These are phyloP conservation scores for Claviceps sp. DNA, from an alignment of 2,329 filamentous ascomycete genomes.

Conservation along the genomic window DNA sequence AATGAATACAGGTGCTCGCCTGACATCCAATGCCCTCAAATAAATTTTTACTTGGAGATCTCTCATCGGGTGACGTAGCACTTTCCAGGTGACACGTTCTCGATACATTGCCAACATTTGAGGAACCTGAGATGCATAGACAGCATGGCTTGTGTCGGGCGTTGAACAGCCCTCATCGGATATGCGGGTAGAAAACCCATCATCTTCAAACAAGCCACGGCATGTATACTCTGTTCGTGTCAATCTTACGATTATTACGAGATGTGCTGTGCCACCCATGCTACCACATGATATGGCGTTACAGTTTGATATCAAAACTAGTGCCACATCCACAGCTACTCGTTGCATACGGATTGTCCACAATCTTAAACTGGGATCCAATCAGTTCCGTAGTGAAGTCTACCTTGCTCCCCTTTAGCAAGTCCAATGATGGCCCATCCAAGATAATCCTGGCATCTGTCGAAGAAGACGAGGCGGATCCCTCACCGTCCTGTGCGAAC, in stretches of 20 bases:
- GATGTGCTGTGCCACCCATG: background rate
- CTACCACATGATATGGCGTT: conserved; percentile 6
- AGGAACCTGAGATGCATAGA: too few species aligned
- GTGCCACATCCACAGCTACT: conserved; percentile 96
- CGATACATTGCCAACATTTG: too few species aligned
- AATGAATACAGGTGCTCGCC: background rate
- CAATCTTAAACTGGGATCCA: conserved; percentile 79
- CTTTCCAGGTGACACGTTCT: too few species aligned
- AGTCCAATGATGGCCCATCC: conserved; percentile 72
- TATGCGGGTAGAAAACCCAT: too few species aligned
- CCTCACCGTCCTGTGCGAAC: conserved; percentile 40
- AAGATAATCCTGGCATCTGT: conserved; percentile 66
- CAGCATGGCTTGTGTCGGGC: too few species aligned
- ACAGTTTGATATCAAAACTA: conserved; percentile 84
- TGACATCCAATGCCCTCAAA: too few species aligned
- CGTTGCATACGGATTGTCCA: conserved; percentile 79
- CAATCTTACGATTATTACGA: background rate
- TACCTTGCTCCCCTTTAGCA: conserved; percentile 86
- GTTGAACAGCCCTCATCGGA: too few species aligned
- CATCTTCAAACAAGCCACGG: too few species aligned
- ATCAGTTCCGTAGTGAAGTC: conserved; percentile 96
- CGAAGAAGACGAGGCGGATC: conserved; percentile 14
- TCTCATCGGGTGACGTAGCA: too few species aligned
- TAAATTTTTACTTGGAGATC: too few species aligned
- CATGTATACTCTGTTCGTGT: too few species aligned